Conservation (phyloP, 441 rosid genomes). For the Eutrema salsugineum region DNA sequence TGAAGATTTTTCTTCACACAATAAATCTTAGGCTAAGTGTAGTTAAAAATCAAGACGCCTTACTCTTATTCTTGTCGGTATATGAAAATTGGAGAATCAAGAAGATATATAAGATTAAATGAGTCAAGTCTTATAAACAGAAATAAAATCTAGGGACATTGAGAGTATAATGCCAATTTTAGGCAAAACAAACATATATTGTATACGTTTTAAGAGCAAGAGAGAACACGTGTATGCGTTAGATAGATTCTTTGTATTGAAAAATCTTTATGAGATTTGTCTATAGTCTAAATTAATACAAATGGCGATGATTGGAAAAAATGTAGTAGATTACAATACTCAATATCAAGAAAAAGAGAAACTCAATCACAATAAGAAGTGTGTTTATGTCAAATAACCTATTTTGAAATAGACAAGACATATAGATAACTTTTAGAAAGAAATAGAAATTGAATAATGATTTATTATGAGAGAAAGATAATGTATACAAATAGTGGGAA, state of each 20-base stretch:
- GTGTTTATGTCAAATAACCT: background rate
- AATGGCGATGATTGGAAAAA: background rate
- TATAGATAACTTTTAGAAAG: background rate
- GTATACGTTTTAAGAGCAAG: background rate
- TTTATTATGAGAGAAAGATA: background rate
- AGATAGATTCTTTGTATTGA: no score
- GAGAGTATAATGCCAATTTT: background rate
- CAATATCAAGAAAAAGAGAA: background rate
- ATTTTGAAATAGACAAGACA: background rate
- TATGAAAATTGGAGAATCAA: constrained; percentile 7
- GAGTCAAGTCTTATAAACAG: background rate
- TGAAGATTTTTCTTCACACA: background rate
- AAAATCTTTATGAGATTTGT: background rate
- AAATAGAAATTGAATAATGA: background rate
- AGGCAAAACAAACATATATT: background rate
- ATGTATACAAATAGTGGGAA: background rate
- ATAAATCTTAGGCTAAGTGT: constrained; percentile 1
- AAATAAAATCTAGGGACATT: background rate
- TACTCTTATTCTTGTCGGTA: background rate
- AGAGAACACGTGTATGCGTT: no score
- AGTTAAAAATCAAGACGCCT: background rate
- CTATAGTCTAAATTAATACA: background rate
- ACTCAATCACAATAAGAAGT: background rate
- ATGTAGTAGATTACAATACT: background rate
- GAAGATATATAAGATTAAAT: background rate